Evolutionary conservation across 2,329 filamentous ascomycete genomes (phyloP).

Genomic region (Seiridium cupressi): DNA sequence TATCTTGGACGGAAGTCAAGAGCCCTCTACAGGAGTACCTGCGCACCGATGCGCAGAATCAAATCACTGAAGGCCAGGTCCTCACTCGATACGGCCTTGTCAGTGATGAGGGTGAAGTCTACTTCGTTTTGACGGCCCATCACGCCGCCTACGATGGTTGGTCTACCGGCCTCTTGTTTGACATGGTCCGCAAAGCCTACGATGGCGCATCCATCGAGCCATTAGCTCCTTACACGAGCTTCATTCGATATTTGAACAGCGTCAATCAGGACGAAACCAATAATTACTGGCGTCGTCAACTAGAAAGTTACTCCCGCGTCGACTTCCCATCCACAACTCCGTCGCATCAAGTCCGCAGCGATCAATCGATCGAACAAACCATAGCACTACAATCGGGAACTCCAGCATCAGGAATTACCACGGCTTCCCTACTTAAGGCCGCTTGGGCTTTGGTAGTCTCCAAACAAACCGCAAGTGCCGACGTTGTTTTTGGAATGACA

Average conservation of each 20-base stretch:
- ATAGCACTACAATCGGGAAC: neutral
- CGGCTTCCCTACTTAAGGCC: slow-evolving; percentile 35
- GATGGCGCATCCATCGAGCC: neutral
- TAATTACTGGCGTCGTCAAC: neutral
- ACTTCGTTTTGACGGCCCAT: slow-evolving; percentile 10
- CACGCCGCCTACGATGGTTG: slow-evolving; percentile 10
- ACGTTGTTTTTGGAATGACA: slow-evolving; percentile 40
- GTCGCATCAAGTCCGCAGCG: neutral
- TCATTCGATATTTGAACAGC: neutral
- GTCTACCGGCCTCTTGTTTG: slow-evolving; percentile 1
- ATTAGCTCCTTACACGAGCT: neutral
- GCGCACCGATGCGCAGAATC: neutral
- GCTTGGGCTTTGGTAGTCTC: slow-evolving; percentile 38
- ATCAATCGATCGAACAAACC: neutral
- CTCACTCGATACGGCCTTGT: slow-evolving; percentile 7
- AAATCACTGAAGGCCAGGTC: neutral
- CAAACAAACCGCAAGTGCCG: slow-evolving; percentile 30
- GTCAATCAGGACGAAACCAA: neutral
- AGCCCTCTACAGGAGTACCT: neutral
- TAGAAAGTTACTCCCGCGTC: neutral
- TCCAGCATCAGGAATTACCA: slow-evolving; percentile 25
- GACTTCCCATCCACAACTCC: neutral
- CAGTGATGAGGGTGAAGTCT: neutral
- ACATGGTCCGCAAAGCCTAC: slow-evolving; percentile 2
- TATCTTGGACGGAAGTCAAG: neutral